Base-by-base conservation (phyloP, 2,329 filamentous ascomycete species). In the Dendryphion nanum region DNA sequence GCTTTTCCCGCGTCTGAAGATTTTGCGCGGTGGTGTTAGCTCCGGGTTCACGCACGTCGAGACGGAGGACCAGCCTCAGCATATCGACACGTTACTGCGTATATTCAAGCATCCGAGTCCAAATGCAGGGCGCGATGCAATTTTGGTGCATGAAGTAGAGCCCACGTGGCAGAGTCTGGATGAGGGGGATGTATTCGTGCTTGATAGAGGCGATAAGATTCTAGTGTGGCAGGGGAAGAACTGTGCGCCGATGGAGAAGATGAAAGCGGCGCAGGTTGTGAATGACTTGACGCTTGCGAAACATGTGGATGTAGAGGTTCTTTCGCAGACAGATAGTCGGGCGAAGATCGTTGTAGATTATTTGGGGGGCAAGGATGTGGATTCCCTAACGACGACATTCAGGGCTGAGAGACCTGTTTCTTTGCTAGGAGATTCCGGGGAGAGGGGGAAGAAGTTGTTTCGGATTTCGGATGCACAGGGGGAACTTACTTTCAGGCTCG, bases 201-300 rank as follows among this genome's bases (percentile, higher is more conserved):
- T 85, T 30, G 82, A 85, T 48, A 72, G 71, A 36, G 75, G 75
- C 17, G 69, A 77, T 34, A 83, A 84, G 67, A 81, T 85, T 48
- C 84, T 78, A 73, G 78, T 84, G 4, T 86, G 82, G 82, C 82
- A 85, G 65, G 82, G 82, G 35, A 73, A 72, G 51, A 72, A 71
- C 29, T 82, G 79, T 55, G 81, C 76, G 32, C 82, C 81, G 0
- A 83, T 84, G 78, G 82, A 86, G 55, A 85, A 83, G 66, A 76
- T 77, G 30, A 83, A 81, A 64, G 79, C 81, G 0, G 82, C 82
- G 0, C 79, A 83, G 57, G 79, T 85, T 2, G 81, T 85, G 4
- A 75, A 83, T 51, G 78, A 82, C 42, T 72, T 81, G 73, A 83
- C 76, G 0, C 63, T 78, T 6, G 79, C 79, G 10, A 85, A 84